Evolutionary conservation across 1,284 basidiomycete genomes (phyloP).

Genomic region (Cryptococcus hybrid): DNA sequence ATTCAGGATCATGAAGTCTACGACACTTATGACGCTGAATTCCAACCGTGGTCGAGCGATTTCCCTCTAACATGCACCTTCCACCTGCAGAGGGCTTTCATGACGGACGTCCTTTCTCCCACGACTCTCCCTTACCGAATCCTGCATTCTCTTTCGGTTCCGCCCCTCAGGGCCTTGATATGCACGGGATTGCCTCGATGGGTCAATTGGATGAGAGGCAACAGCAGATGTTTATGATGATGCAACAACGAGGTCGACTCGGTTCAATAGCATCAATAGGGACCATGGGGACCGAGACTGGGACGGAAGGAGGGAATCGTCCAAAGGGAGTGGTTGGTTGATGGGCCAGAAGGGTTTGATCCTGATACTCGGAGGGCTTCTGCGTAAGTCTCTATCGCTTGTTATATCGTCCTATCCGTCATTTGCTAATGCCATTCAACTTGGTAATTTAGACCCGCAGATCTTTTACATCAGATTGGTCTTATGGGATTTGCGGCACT

Average conservation of each 20-base stretch:
- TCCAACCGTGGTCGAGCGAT: not conserved
- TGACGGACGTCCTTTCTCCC: conserved; percentile 24
- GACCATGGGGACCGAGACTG: conserved; percentile 23
- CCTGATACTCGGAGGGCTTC: conserved; percentile 13
- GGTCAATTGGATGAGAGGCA: conserved; percentile 3
- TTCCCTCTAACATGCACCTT: conserved; percentile 10
- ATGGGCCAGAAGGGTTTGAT: conserved; percentile 15
- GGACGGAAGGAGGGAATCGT: conserved; percentile 13
- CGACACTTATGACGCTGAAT: too few relatives aligned
- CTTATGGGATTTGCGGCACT: conserved; percentile 13
- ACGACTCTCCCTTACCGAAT: conserved; percentile 37
- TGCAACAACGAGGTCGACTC: conserved; percentile 37
- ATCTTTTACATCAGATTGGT: conserved; percentile 15
- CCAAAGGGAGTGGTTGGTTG: conserved; percentile 6
- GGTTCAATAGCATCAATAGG: conserved; percentile 33
- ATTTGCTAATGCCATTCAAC: not conserved
- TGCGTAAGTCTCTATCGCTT: conserved; percentile 8
- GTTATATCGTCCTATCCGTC: not conserved
- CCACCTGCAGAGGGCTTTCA: conserved; percentile 8
- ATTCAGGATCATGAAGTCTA: conserved; percentile 37
- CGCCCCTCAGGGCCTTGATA: not conserved
- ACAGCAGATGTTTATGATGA: conserved; percentile 27
- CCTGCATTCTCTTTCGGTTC: conserved; percentile 43
- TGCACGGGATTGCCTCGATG: conserved; percentile 7
- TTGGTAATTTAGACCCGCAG: conserved; percentile 6